Evolutionary conservation across 2,329 filamentous ascomycete genomes (phyloP).

Genomic region (Colletotrichum eremochloae): DNA sequence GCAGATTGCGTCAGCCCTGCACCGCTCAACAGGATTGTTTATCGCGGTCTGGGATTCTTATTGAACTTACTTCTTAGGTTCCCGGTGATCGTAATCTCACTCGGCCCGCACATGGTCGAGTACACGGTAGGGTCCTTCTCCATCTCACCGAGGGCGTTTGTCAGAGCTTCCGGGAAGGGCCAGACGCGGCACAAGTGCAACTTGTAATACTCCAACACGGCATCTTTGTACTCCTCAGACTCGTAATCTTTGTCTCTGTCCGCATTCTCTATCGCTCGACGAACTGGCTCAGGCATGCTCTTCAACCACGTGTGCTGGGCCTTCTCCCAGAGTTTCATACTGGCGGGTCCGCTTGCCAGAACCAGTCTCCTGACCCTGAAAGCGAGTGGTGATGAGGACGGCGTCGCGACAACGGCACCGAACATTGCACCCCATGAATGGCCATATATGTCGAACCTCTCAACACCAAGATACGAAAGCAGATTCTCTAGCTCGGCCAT

Average conservation of each 20-base stretch:
- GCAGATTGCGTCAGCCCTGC: constrained; percentile 42
- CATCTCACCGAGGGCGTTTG: constrained; percentile 48
- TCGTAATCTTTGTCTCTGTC: constrained; percentile 48
- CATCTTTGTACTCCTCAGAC: constrained; percentile 49
- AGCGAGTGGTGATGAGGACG: constrained; percentile 36
- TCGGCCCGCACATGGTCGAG: constrained; percentile 50
- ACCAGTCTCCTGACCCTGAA: constrained; percentile 48
- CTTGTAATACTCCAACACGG: constrained; percentile 50
- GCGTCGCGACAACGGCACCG: constrained; percentile 55
- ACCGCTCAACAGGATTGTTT: not conserved
- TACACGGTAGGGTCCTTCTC: constrained; percentile 51
- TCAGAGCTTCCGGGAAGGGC: constrained; percentile 52
- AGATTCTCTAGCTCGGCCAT: constrained; percentile 64
- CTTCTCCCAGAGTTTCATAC: constrained; percentile 47
- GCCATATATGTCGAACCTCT: constrained; percentile 59
- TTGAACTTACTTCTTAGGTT: constrained; percentile 15
- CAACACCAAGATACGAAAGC: constrained; percentile 55
- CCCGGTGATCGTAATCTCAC: constrained; percentile 45
- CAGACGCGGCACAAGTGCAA: constrained; percentile 48
- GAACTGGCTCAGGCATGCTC: constrained; percentile 44
- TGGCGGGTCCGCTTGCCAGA: constrained; percentile 49
- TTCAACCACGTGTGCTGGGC: constrained; percentile 39
- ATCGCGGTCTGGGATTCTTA: too few relatives aligned
- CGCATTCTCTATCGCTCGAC: constrained; percentile 44
- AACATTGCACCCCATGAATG: constrained; percentile 69